Base-by-base conservation (phyloP, 2,329 filamentous ascomycete species). In the Thielaviopsis musarum region DNA sequence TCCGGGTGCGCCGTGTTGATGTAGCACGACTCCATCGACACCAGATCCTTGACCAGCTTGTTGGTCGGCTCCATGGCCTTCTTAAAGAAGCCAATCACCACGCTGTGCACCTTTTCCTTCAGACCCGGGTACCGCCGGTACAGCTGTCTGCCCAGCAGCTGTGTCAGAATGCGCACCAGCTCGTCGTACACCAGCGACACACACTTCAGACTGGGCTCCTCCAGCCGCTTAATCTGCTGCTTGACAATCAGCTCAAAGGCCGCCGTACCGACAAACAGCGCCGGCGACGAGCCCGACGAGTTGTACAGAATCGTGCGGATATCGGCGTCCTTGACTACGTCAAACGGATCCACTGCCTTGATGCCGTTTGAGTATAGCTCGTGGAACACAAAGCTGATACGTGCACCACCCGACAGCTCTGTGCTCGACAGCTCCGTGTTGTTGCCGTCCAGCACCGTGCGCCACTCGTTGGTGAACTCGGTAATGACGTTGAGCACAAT, bases 221-320 rank as follows among this genome's bases (percentile, higher is more conserved):
- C 93, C 57, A 98, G 73, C 60, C 93, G 83, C 80, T 88, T 94
- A 73, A 98, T 98, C 72, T 98, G 91, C 71, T 96, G 89, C 79
- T 97, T 98, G 65, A 97, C 91, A 66, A 98, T 96, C 65, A 96
- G 77, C 73, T 98, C 93, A 67, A 98, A 98, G n/a, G 93, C 93
- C 6, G 88, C 94, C 7, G 93, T 97, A 59, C 93, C 93, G 30
- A 98, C 93, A 69, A 98, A 98, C 7, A 98, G 82, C 1, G 93
- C 91, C 0, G 93, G 93, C 1, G 91, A 95, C 30, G 93, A 93
- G 69, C 93, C 93, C n/a, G 93, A 97, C 24, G 93, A 97, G 80
- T 98, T 98, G 82, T 95, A 95, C 9, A 98, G 81, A 63, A 96
- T 91, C 24, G 89, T 97, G 66, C 94, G 86, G 66, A 98, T 98